These are phyloP conservation scores for Plasmodium billcollinsi DNA, from an alignment of 169 alveolate species.

Conservation along the genomic window DNA sequence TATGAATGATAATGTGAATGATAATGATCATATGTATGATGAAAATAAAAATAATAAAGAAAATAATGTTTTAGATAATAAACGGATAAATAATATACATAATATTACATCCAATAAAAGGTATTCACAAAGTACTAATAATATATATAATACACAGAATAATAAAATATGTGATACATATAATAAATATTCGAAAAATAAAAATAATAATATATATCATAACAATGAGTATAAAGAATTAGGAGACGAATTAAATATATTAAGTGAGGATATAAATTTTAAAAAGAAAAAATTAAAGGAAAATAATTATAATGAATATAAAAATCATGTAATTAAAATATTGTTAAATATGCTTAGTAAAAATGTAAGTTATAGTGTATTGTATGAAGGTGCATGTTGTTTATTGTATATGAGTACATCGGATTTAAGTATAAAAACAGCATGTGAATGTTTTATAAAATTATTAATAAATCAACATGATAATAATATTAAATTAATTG, in stretches of 20 bases:
- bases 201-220: constrained; percentile 13
- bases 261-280: constrained; percentile 67
- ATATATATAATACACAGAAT: neutral
- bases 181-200: neutral
- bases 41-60: neutral
- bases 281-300: constrained; percentile 71
- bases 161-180: neutral
- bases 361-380: constrained; percentile 83
- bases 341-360: constrained; percentile 82
- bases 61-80: neutral
- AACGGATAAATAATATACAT: neutral
- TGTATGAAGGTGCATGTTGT: constrained; percentile 91
- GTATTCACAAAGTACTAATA: neutral
- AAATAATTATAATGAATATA: constrained; percentile 78
- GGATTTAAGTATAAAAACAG: constrained; percentile 89
- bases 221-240: constrained; percentile 11
- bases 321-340: constrained; percentile 82
- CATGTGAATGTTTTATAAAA: constrained; percentile 91
- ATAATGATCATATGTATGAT: neutral
- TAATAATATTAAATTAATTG: constrained; percentile 92
- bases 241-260: constrained; percentile 7
- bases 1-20: neutral
- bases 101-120: neutral
- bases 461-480: constrained; percentile 93
- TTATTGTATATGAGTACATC: constrained; percentile 87